These are phyloP conservation scores for Cystoderma amianthinum DNA, from an alignment of 768 basidiomycete species.

Conservation along the genomic window DNA sequence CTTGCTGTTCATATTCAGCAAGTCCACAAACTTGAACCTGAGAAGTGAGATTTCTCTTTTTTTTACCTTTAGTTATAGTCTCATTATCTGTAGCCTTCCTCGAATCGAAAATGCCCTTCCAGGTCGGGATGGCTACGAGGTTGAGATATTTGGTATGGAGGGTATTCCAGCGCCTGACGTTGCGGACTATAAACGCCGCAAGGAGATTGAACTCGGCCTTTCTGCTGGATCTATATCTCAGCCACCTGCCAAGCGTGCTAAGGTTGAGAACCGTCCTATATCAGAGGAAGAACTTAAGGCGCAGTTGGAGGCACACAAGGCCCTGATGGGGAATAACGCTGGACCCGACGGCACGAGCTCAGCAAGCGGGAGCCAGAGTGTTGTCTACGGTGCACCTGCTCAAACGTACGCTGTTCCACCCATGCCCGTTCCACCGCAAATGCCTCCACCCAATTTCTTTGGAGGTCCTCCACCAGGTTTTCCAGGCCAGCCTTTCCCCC, in stretches of 20 bases:
- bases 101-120: slow-evolving; percentile 96
- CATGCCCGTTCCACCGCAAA: slow-evolving; percentile 20
- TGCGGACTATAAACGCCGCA: slow-evolving; percentile 92
- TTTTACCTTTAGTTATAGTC: neutral
- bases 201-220: slow-evolving; percentile 90
- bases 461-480: slow-evolving; percentile 34
- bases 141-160: slow-evolving; percentile 99
- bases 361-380: slow-evolving; percentile 36
- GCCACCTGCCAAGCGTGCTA: slow-evolving; percentile 75
- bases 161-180: slow-evolving; percentile 93
- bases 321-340: slow-evolving; percentile 72
- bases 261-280: slow-evolving; percentile 69
- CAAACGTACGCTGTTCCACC: slow-evolving; percentile 60
- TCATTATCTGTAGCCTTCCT: slow-evolving; percentile 40
- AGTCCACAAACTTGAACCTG: slow-evolving; percentile 98
- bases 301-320: slow-evolving; percentile 85
- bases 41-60: slow-evolving; percentile 48
- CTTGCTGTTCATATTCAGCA: slow-evolving; percentile 97
- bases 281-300: slow-evolving; percentile 80
- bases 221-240: slow-evolving; percentile 77
- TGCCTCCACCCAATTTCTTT: slow-evolving; percentile 29
- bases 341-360: slow-evolving; percentile 26
- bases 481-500: slow-evolving; percentile 48
- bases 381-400: slow-evolving; percentile 69
- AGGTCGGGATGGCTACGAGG: slow-evolving; percentile 94